phyloP scores from a whole-genome alignment of 352 stramenopile genomes.

The Lagenidium giganteum region DNA sequence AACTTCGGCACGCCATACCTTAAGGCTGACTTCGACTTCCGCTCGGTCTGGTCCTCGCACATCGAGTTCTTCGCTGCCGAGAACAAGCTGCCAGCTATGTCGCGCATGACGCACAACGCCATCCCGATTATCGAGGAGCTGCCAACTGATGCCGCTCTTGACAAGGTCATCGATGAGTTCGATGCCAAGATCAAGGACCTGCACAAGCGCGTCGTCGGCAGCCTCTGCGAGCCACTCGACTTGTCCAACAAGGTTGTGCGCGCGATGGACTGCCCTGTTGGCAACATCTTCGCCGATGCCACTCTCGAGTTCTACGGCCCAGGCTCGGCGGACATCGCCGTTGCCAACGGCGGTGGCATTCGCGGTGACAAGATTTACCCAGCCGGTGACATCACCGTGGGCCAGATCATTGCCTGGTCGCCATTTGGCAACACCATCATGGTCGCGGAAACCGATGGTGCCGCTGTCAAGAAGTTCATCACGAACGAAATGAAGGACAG shows the following conservation, averaged over 20 bases:
- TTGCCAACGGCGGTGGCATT: conserved; percentile 68
- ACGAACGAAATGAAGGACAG: conserved; percentile 38
- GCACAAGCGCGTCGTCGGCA: conserved; percentile 38
- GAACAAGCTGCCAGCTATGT: conserved; percentile 16
- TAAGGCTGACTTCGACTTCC: conserved; percentile 72
- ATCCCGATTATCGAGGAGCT: conserved; percentile 58
- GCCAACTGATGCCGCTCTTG: conserved; percentile 41
- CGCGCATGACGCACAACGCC: conserved; percentile 44
- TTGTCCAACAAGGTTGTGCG: conserved; percentile 48
- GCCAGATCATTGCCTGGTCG: conserved; percentile 53
- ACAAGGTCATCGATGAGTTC: conserved; percentile 47
- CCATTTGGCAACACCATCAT: conserved; percentile 68
- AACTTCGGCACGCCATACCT: conserved; percentile 70
- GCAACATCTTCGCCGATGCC: conserved; percentile 47
- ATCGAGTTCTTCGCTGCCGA: conserved; percentile 52
- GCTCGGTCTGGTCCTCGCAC: conserved; percentile 53
- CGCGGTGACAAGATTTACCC: conserved; percentile 58
- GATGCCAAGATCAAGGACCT: conserved; percentile 30
- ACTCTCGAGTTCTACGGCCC: conserved; percentile 44
- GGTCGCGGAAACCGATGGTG: conserved; percentile 47
- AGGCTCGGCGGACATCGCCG: conserved; percentile 36
- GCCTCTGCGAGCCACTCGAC: conserved; percentile 49
- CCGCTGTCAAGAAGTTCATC: conserved; percentile 58
- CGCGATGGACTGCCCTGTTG: conserved; percentile 40
- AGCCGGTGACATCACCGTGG: conserved; percentile 39